Evolutionary conservation across 2,329 filamentous ascomycete species (phyloP).

Genomic region (Ustilaginoidea virens): DNA sequence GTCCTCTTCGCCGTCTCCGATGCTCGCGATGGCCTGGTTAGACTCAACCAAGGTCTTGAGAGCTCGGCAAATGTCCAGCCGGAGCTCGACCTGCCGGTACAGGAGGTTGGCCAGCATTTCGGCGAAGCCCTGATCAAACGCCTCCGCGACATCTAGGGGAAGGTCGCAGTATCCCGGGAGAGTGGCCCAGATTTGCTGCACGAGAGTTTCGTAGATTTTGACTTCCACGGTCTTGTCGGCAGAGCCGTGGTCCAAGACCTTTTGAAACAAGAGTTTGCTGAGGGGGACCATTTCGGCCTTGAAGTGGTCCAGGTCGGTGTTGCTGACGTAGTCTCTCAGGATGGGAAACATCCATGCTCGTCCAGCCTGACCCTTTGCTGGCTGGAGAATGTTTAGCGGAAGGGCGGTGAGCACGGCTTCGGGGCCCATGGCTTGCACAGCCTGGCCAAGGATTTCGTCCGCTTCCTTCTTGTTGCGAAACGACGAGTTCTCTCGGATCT

Average conservation of each 20-base stretch:
- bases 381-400: slow-evolving; percentile 71
- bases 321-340: slow-evolving; percentile 76
- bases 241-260: slow-evolving; percentile 65
- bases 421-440: slow-evolving; percentile 79
- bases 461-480: slow-evolving; percentile 93
- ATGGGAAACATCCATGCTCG: slow-evolving; percentile 91
- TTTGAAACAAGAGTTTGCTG: slow-evolving; percentile 80
- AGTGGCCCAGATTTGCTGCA: slow-evolving; percentile 89
- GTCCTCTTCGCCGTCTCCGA: slow-evolving; percentile 54
- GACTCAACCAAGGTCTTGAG: slow-evolving; percentile 83
- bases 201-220: slow-evolving; percentile 94
- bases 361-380: slow-evolving; percentile 62
- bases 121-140: slow-evolving; percentile 79
- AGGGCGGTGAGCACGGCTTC: slow-evolving; percentile 68
- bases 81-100: slow-evolving; percentile 79
- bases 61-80: slow-evolving; percentile 73
- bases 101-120: slow-evolving; percentile 83
- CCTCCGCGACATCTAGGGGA: slow-evolving; percentile 58
- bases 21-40: slow-evolving; percentile 62
- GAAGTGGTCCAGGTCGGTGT: slow-evolving; percentile 79
- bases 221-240: slow-evolving; percentile 87
- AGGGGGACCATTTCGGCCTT: slow-evolving; percentile 72
- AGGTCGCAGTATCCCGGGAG: slow-evolving; percentile 91
- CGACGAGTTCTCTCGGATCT: slow-evolving; percentile 72
- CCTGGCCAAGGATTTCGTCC: slow-evolving; percentile 76